Conservation (phyloP, 2,329 filamentous ascomycete genomes). For the Coniochaeta hoffmannii region DNA sequence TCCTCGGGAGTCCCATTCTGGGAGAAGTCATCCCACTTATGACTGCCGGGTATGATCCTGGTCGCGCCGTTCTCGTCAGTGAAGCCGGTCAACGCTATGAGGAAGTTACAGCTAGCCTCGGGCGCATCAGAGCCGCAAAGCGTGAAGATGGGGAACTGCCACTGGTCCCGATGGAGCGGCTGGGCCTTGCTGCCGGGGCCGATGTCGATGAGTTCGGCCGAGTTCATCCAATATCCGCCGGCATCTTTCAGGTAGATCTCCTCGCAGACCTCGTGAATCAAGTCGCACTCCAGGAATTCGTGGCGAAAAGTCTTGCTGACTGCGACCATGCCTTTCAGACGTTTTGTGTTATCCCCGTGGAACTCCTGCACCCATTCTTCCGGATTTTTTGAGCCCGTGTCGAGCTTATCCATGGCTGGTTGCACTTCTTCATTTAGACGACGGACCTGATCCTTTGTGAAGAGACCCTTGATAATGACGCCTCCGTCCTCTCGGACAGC, state of each 20-base stretch:
- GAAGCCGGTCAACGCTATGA: conserved; percentile 20
- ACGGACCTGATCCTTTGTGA: conserved; percentile 13
- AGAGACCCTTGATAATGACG: conserved; percentile 19
- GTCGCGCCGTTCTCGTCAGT: conserved; percentile 21
- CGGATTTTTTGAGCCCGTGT: conserved; percentile 12
- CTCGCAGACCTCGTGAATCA: conserved; percentile 19
- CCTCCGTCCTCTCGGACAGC: conserved; percentile 16
- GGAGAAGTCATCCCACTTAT: conserved; percentile 17
- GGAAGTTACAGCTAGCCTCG: conserved; percentile 19
- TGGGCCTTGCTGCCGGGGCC: conserved; percentile 17
- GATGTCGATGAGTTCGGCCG: conserved; percentile 16
- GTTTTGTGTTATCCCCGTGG: conserved; percentile 18
- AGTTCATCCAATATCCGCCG: conserved; percentile 19
- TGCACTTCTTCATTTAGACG: conserved; percentile 17
- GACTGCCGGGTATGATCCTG: conserved; percentile 20
- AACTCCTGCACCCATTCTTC: conserved; percentile 16
- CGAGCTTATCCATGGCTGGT: conserved; percentile 12
- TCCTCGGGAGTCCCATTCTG: conserved; percentile 14
- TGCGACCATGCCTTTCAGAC: conserved; percentile 14
- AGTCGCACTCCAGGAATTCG: conserved; percentile 19
- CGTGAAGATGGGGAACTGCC: conserved; percentile 19
- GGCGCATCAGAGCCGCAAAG: conserved; percentile 15
- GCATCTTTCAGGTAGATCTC: conserved; percentile 16
- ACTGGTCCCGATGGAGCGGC: conserved; percentile 21
- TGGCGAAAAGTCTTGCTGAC: conserved; percentile 19